phyloP scores from a whole-genome alignment of 139 green algal genomes.

The Chlorella sorokiniana region DNA sequence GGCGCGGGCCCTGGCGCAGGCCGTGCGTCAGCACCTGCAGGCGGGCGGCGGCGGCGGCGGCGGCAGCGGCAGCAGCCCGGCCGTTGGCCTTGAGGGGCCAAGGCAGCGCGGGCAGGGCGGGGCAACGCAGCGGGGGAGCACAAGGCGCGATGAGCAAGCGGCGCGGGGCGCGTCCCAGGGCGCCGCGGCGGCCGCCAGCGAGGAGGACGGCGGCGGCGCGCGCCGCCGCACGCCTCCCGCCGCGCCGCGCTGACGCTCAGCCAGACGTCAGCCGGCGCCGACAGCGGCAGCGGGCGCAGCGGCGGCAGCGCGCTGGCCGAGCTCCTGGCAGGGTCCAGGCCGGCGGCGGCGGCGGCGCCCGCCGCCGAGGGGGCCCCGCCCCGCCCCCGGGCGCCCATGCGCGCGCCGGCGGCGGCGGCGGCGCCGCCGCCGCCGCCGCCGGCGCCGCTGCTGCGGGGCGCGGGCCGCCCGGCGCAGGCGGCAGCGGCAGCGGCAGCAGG shows the following conservation, averaged over 20 bases:
- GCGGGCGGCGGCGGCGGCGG: not conserved
- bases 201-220: not conserved
- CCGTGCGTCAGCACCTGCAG: conserved; percentile 27
- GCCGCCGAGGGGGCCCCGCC: not conserved
- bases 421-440: too few species aligned
- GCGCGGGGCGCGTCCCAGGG: too few species aligned
- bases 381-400: not conserved
- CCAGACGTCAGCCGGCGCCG: not conserved
- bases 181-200: not conserved
- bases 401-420: not conserved
- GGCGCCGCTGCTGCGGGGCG: too few species aligned
- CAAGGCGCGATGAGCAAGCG: too few species aligned
- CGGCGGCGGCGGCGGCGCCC: not conserved
- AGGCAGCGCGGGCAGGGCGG: too few species aligned
- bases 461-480: not conserved
- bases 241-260: not conserved
- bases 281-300: not conserved
- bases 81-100: not conserved
- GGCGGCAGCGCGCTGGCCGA: not conserved
- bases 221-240: not conserved
- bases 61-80: not conserved
- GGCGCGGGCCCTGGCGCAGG: conserved; percentile 31
- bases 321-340: conserved; percentile 8
- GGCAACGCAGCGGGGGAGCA: too few species aligned
- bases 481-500: not conserved